These are phyloP conservation scores for Hypseocharis bilobata DNA, from an alignment of 441 rosid genomes.

Conservation along the genomic window DNA sequence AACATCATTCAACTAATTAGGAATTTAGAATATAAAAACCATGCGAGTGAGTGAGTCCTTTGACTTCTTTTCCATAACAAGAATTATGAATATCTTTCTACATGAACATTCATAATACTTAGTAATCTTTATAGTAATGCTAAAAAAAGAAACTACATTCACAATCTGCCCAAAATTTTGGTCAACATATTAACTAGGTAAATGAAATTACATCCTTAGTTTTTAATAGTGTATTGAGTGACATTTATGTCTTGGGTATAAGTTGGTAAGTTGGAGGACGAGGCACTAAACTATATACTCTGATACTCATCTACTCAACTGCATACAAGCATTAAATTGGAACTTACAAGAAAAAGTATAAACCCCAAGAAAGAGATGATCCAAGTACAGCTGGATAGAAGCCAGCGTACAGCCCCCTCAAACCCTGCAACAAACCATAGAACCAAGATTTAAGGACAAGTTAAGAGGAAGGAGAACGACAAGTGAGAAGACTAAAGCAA, in stretches of 20 bases:
- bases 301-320: not conserved
- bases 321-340: not conserved
- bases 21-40: not conserved
- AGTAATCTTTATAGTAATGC: not conserved
- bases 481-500: too few species aligned
- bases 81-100: not conserved
- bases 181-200: not conserved
- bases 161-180: not conserved
- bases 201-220: not conserved
- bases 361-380: conserved; percentile 74
- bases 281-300: not conserved
- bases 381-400: conserved; percentile 79
- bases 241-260: not conserved
- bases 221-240: not conserved
- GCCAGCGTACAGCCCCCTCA: conserved; percentile 84
- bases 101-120: not conserved
- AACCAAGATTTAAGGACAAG: too few species aligned
- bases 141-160: not conserved
- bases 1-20: not conserved
- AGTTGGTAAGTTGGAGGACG: not conserved
- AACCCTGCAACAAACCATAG: conserved; percentile 55
- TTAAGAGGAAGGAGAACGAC: too few species aligned
- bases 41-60: not conserved
- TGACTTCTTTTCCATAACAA: not conserved
- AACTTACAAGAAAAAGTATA: conserved; percentile 85